These are phyloP conservation scores for Schizopora paradoxa DNA, from an alignment of 1,284 basidiomycete species.

Conservation along the genomic window DNA sequence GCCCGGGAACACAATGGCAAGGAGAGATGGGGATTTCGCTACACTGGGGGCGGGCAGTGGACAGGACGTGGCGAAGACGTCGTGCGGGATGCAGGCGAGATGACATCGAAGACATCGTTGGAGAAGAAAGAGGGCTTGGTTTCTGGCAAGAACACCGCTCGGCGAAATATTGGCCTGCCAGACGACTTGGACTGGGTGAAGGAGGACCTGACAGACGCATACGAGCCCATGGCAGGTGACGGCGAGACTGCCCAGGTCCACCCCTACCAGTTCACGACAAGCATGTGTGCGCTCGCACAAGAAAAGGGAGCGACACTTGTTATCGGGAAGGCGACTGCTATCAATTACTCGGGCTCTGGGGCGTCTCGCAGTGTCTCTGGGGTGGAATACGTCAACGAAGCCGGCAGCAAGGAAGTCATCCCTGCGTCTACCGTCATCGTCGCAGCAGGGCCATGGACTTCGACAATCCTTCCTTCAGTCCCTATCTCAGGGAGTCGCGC, in stretches of 20 bases:
- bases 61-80: slow-evolving; percentile 44
- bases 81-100: slow-evolving; percentile 24
- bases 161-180: slow-evolving; percentile 36
- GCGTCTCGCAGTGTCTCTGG: slow-evolving; percentile 42
- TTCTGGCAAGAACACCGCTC: slow-evolving; percentile 22
- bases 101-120: slow-evolving; percentile 25
- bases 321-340: slow-evolving; percentile 37
- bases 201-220: slow-evolving; percentile 51
- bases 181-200: slow-evolving; percentile 60
- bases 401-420: slow-evolving; percentile 30
- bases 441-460: slow-evolving; percentile 86
- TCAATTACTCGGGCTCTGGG: slow-evolving; percentile 25
- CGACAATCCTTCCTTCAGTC: slow-evolving; percentile 44
- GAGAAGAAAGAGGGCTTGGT: slow-evolving; percentile 42
- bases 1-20: slow-evolving; percentile 70
- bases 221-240: slow-evolving; percentile 53
- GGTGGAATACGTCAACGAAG: slow-evolving; percentile 43
- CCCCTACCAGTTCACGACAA: slow-evolving; percentile 74
- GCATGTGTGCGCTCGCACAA: slow-evolving; percentile 66
- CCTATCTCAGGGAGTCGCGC: slow-evolving; percentile 58
- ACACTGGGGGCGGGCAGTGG: slow-evolving; percentile 63
- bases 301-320: slow-evolving; percentile 46
- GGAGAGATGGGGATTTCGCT: slow-evolving; percentile 80
- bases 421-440: slow-evolving; percentile 66
- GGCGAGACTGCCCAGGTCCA: slow-evolving; percentile 76